Base-by-base conservation (phyloP, 2,329 filamentous ascomycete species). In the Colletotrichum neosansevieriae region DNA sequence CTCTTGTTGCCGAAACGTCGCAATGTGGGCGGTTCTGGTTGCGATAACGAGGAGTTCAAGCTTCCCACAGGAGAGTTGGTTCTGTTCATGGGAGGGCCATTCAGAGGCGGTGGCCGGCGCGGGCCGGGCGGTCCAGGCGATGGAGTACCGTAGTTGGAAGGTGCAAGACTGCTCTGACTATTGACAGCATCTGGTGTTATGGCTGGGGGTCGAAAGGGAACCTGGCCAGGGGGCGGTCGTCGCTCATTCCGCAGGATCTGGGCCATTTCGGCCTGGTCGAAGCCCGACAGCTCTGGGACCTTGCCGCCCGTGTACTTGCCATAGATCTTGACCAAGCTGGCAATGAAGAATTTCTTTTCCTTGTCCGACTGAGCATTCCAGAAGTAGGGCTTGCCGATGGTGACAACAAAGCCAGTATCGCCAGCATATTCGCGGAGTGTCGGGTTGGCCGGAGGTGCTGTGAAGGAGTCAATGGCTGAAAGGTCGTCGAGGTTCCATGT, bases 301-400 rank as follows among this genome's bases (percentile, higher is more conserved):
- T 91, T 92, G 12, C 95, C 95, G 32, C 93, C 92, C 1, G 96
- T 98, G 77, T 98, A 99, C 80, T 98, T 99, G 74, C 91, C 91
- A 78, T 93, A 99, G 72, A 99, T 98, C 80, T 98, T 99, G 76
- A 98, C 89, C 73, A 98, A 82, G 79, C 94, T 98, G 38, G 93
- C 94, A 75, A 99, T 96, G 80, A 99, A 99, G 81, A 98, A 98
- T 77, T 97, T 95, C 84, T 98, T 98, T 81, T 99, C 96, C 82
- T 98, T 98, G 60, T 93, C 88, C 1, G 93, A 96, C 72, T 94
- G 91, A 38, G 96, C 94, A 79, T 97, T 90, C 96, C 96, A 99
- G 79, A 96, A 99, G 80, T 99, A 99, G 0, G 94, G 92, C 79
- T 99, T 99, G 29, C 92, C 91, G 32, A 99, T 88, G 1, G 91